A percentile compares a stretch with the other conserved stretches of the same genome.
Conservation (phyloP, 2,329 filamentous ascomycete species). For the Ceratocystis cubensis region DNA sequence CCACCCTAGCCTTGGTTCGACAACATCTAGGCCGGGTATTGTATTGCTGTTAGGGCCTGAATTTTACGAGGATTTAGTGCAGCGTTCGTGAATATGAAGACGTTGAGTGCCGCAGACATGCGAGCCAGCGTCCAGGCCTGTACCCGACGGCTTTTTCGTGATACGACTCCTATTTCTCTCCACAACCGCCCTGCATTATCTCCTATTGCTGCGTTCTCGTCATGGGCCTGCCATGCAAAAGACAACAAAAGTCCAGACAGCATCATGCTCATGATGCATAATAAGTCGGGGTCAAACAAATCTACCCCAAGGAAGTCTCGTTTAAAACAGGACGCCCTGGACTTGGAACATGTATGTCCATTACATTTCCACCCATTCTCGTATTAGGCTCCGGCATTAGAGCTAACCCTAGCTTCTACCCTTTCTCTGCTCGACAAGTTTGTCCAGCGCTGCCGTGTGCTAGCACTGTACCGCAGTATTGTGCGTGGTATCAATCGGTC, state of each 20-base stretch:
- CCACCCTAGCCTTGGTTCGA: background rate
- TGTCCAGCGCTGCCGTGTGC: conserved; percentile 41
- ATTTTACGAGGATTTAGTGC: background rate
- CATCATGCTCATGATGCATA: background rate
- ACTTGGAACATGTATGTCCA: conserved; percentile 8
- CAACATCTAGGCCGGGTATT: background rate
- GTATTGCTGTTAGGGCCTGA: background rate
- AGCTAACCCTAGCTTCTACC: background rate
- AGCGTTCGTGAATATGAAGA: background rate
- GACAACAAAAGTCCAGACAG: background rate
- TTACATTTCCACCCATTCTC: background rate
- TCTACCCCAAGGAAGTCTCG: background rate
- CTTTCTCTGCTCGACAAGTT: conserved; percentile 34
- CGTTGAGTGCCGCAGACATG: background rate
- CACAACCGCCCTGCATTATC: background rate
- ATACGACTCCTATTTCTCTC: background rate
- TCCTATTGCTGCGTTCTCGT: background rate
- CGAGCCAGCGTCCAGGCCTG: background rate
- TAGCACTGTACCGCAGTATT: conserved; percentile 47
- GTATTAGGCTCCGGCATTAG: background rate
- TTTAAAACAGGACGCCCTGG: background rate
- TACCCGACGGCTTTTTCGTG: background rate
- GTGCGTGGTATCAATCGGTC: conserved; percentile 38
- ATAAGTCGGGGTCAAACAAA: background rate
- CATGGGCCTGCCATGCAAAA: background rate